A percentile compares a stretch with the other conserved stretches of the same genome.
Evolutionary conservation across 1,284 basidiomycete genomes (phyloP).

Genomic region (Marasmius oreades): DNA sequence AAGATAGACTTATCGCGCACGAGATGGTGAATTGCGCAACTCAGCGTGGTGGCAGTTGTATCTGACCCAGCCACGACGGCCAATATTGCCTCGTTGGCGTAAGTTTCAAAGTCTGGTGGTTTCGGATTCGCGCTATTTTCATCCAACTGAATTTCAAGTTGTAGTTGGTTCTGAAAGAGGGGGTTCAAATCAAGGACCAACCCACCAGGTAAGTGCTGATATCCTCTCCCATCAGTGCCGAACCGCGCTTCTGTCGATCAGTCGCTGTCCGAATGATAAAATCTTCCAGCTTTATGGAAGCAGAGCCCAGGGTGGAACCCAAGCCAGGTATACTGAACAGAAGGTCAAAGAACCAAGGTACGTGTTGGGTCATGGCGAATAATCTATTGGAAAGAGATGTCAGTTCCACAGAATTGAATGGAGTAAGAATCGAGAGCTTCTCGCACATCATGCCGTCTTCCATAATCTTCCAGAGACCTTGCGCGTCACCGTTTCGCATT

Average conservation of each 20-base stretch:
- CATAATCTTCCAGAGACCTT: constrained; percentile 8
- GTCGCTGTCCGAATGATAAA: constrained; percentile 5
- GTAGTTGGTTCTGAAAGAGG: not conserved
- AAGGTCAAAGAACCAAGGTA: constrained; percentile 9
- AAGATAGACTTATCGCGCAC: constrained; percentile 5
- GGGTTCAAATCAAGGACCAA: not conserved
- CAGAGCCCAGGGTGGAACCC: not conserved
- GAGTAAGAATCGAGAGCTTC: not conserved
- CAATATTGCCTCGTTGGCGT: constrained; percentile 10
- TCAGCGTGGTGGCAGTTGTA: constrained; percentile 20
- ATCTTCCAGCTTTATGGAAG: not conserved
- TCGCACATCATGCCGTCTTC: constrained; percentile 8
- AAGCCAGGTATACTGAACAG: constrained; percentile 2
- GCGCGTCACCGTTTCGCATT: constrained; percentile 7
- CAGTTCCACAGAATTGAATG: not conserved
- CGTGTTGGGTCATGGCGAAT: constrained; percentile 2
- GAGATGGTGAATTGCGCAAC: constrained; percentile 19
- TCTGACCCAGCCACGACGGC: constrained; percentile 25
- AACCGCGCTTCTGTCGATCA: constrained; percentile 1
- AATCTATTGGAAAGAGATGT: not conserved
- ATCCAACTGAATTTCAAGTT: not conserved
- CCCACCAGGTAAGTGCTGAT: constrained; percentile 15
- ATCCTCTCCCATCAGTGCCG: constrained; percentile 1
- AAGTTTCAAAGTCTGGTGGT: constrained; percentile 5
- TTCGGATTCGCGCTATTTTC: not conserved